Evolutionary conservation across 495 filamentous ascomycete genomes (phyloP), one percentile per base, ranked within the genome.

Genomic region (Aspergillus affinis): DNA sequence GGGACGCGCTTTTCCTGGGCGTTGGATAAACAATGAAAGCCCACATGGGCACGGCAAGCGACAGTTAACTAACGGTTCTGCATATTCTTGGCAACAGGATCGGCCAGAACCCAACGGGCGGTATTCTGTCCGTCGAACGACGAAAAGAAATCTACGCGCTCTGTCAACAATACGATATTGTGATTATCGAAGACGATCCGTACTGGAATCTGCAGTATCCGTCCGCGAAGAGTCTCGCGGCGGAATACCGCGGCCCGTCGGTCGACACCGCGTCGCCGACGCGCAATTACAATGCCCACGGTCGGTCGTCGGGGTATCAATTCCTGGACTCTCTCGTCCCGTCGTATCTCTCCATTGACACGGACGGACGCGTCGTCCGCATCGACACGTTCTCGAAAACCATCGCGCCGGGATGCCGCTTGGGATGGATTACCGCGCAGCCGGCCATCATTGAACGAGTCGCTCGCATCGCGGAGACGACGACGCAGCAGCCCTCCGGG

Each of bases 191-290:
- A 74, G 93, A 98, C 68, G 92, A 96, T 57, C 93, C 93, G 3
- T 98, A 98, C 75, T 98, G 92, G 90, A 93, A 94, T 68, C 82
- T 98, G 13, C 93, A 97, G 67, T 97, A 84, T 64, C 90, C 90
- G 2, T 90, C 88, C 3, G 86, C 86, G 5, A 76, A 79, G 41
- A 59, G 62, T 23, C 53, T 61, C 54, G 69, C 78, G 58, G 68
- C 73, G 18, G 58, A 64, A 51, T 68, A 72, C 51, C 76, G 78
- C n/a, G 70, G 71, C 19, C 55, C 45, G 53, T 72, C 51, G 61
- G 62, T 62, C 13, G 55, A 60, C 30, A 50, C 54, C 26, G 12
- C 49, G 12, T 18, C 20, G 6, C 19, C 58, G 19, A 41, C 48
- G 30, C 51, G 58, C 19, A 86, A 76, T 69, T 83, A 66, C 69